Evolutionary conservation across 495 filamentous ascomycete genomes (phyloP).

Genomic region (Hypoxylon trugodes): DNA sequence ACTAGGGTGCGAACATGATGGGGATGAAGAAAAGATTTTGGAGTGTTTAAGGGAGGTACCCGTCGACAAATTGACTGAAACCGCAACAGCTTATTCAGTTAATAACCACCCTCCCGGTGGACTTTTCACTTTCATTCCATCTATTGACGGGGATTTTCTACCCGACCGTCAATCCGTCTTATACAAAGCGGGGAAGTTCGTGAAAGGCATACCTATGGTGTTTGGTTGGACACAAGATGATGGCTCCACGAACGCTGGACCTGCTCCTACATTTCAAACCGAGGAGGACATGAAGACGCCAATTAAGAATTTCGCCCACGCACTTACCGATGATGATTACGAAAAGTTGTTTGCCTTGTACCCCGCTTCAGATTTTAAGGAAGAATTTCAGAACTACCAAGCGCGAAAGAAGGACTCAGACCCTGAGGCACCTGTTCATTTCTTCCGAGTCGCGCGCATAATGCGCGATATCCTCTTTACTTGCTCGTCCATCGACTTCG

Average conservation of each 20-base stretch:
- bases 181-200: conserved; percentile 1
- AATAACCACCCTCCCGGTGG: background rate
- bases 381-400: background rate
- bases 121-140: background rate
- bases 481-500: conserved; percentile 3
- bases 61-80: background rate
- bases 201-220: background rate
- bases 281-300: conserved; percentile 1
- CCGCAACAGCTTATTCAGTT: background rate
- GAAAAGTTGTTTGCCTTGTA: background rate
- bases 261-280: background rate
- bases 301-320: background rate
- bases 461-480: background rate
- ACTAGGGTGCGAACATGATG: background rate
- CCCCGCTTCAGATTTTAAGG: background rate
- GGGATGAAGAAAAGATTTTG: background rate
- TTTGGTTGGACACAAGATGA: conserved; percentile 4
- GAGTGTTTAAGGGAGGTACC: background rate
- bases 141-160: background rate
- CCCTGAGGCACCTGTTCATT: background rate
- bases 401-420: background rate
- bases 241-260: background rate
- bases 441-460: background rate
- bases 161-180: background rate
- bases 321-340: background rate